Evolutionary conservation across 2,329 filamentous ascomycete species (phyloP).

Genomic region (Diplodia seriata): DNA sequence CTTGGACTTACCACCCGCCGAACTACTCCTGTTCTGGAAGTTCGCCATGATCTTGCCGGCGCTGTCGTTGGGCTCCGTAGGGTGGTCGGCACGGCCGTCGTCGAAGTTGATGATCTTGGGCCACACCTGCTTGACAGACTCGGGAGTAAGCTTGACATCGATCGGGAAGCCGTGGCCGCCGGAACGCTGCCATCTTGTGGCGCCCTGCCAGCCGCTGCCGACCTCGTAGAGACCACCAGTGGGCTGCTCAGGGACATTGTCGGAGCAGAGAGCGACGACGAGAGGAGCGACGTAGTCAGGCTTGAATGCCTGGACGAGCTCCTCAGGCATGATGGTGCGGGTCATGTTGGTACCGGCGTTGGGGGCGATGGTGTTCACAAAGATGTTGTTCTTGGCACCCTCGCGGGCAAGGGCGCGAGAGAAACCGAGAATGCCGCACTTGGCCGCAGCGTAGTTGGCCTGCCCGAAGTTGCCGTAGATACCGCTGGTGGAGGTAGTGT

Average conservation of each 20-base stretch:
- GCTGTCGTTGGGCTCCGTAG: constrained; percentile 77
- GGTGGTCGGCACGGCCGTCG: constrained; percentile 85
- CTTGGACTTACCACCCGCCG: constrained; percentile 44
- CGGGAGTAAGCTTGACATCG: constrained; percentile 77
- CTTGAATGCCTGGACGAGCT: constrained; percentile 99
- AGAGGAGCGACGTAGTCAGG: constrained; percentile 96
- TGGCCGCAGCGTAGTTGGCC: constrained; percentile 86
- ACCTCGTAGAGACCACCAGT: constrained; percentile 93
- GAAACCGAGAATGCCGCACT: constrained; percentile 85
- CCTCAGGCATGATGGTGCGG: constrained; percentile 89
- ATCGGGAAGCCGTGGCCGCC: constrained; percentile 91
- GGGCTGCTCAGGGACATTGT: constrained; percentile 82
- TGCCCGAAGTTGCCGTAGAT: constrained; percentile 99
- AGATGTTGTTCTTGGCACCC: constrained; percentile 97
- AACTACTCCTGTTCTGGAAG: constrained; percentile 73
- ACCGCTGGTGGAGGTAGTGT: constrained; percentile 95
- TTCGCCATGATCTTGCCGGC: constrained; percentile 84
- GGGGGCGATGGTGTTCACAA: constrained; percentile 95
- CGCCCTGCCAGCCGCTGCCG: constrained; percentile 89
- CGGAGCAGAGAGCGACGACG: constrained; percentile 83
- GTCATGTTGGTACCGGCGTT: constrained; percentile 98
- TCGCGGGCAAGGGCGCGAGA: constrained; percentile 91
- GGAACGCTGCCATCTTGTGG: constrained; percentile 92
- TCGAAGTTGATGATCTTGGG: constrained; percentile 85
- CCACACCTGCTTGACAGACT: constrained; percentile 72